Evolutionary conservation across 2,329 filamentous ascomycete genomes (phyloP).

Genomic region (Phaeophleospora eucalypticola): DNA sequence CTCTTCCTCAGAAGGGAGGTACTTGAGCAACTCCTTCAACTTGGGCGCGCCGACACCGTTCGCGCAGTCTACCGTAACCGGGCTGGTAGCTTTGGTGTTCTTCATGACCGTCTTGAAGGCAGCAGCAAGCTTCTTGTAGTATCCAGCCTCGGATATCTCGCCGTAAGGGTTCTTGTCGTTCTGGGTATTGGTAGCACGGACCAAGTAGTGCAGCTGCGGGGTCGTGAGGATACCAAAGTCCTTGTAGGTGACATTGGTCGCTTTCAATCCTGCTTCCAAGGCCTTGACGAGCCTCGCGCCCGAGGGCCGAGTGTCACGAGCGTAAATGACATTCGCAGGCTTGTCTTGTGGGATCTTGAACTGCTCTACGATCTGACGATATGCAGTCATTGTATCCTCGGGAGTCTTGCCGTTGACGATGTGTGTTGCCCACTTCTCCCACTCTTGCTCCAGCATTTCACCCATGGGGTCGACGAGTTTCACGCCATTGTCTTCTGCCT

Average conservation of each 20-base stretch:
- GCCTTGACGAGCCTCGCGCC: slow-evolving; percentile 78
- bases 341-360: slow-evolving; percentile 67
- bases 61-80: slow-evolving; percentile 85
- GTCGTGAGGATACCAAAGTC: slow-evolving; percentile 93
- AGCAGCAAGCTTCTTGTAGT: slow-evolving; percentile 85
- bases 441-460: slow-evolving; percentile 91
- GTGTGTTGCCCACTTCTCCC: slow-evolving; percentile 83
- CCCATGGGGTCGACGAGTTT: slow-evolving; percentile 97
- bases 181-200: slow-evolving; percentile 89
- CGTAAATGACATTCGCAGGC: slow-evolving; percentile 79
- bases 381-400: slow-evolving; percentile 69
- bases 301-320: slow-evolving; percentile 87
- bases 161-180: slow-evolving; percentile 85
- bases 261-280: slow-evolving; percentile 73
- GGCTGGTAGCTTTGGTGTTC: slow-evolving; percentile 67
- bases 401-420: slow-evolving; percentile 81
- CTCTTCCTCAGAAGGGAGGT: slow-evolving; percentile 64
- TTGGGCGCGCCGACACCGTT: slow-evolving; percentile 96
- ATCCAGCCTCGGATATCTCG: slow-evolving; percentile 81
- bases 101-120: slow-evolving; percentile 83
- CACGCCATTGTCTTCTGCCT: slow-evolving; percentile 82
- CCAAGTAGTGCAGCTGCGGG: slow-evolving; percentile 96
- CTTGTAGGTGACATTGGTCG: slow-evolving; percentile 67
- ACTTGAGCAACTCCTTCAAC: slow-evolving; percentile 78
- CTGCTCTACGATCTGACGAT: slow-evolving; percentile 68